phyloP scores from a whole-genome alignment of 2,329 filamentous ascomycete species.

The Aureobasidium sp. region DNA sequence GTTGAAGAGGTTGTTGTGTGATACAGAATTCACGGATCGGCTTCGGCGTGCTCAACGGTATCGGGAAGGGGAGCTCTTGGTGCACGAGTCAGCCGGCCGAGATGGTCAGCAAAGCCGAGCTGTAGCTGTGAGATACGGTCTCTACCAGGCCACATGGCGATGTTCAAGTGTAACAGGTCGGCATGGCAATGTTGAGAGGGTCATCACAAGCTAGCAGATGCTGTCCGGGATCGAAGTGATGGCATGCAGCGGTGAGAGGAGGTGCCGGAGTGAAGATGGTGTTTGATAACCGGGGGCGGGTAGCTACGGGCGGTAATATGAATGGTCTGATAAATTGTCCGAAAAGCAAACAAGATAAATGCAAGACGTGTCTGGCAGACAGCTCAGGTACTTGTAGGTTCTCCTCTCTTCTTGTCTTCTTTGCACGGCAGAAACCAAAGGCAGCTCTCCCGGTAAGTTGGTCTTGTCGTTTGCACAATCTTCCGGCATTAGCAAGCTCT shows the following conservation, averaged over 20 bases:
- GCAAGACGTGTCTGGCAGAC: background rate
- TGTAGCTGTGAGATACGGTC: background rate
- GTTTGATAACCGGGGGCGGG: background rate
- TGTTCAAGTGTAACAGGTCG: background rate
- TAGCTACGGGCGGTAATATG: background rate
- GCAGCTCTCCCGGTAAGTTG: background rate
- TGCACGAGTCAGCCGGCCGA: conserved; percentile 9
- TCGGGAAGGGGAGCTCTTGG: background rate
- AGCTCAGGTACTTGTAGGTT: background rate
- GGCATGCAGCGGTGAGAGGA: background rate
- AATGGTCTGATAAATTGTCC: conserved; percentile 12
- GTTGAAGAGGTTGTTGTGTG: background rate
- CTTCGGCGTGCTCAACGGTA: background rate
- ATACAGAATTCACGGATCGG: background rate
- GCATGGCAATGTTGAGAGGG: background rate
- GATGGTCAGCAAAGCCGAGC: conserved; percentile 11
- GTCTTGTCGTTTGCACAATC: background rate
- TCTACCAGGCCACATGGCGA: background rate
- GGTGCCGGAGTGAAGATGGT: background rate
- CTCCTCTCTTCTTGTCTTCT: background rate
- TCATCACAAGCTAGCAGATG: background rate
- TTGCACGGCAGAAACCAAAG: background rate
- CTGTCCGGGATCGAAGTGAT: background rate
- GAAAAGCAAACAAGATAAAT: background rate
- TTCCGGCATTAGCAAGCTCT: conserved; percentile 3